A percentile compares a stretch with the other conserved stretches of the same genome.
phyloP scores from a whole-genome alignment of 306 rosid species.

The Fragaria nilgerrensis region DNA sequence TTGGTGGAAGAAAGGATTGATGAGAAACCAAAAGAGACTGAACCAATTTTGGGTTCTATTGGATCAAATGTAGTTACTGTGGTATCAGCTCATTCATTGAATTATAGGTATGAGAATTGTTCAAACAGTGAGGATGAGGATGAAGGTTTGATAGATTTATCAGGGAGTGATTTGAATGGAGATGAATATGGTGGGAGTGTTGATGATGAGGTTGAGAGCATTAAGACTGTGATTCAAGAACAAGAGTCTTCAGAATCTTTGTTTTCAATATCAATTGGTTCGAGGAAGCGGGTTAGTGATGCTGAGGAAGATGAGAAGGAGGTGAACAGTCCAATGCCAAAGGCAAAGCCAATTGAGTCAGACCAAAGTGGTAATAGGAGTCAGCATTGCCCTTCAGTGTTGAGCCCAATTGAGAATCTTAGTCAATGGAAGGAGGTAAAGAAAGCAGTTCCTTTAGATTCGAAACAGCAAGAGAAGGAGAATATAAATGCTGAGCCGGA shows the following conservation, averaged over 20 bases:
- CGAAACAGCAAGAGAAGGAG: constrained; percentile 51
- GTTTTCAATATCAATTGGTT: constrained; percentile 60
- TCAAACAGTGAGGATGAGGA: constrained; percentile 24
- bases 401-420: constrained; percentile 62
- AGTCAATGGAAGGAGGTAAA: constrained; percentile 38
- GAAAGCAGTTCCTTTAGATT: constrained; percentile 16
- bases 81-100: constrained; percentile 3
- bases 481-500: constrained; percentile 37
- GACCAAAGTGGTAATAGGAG: constrained; percentile 3
- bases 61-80: constrained; percentile 12
- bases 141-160: constrained; percentile 15
- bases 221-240: constrained; percentile 18
- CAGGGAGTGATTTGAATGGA: constrained; percentile 15
- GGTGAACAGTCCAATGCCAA: constrained; percentile 48
- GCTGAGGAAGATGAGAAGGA: constrained; percentile 50
- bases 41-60: constrained; percentile 8
- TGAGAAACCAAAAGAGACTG: constrained; percentile 15
- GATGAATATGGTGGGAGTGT: not conserved
- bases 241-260: constrained; percentile 70
- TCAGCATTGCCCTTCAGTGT: constrained; percentile 27
- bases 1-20: constrained; percentile 25
- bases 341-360: constrained; percentile 10
- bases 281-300: constrained; percentile 39
- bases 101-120: constrained; percentile 29
- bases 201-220: constrained; percentile 7